Percentiles rank a stretch among this genome's conserved stretches.
Evolutionary conservation across 2,329 filamentous ascomycete genomes (phyloP).

Genomic region (Penicillium paneum): DNA sequence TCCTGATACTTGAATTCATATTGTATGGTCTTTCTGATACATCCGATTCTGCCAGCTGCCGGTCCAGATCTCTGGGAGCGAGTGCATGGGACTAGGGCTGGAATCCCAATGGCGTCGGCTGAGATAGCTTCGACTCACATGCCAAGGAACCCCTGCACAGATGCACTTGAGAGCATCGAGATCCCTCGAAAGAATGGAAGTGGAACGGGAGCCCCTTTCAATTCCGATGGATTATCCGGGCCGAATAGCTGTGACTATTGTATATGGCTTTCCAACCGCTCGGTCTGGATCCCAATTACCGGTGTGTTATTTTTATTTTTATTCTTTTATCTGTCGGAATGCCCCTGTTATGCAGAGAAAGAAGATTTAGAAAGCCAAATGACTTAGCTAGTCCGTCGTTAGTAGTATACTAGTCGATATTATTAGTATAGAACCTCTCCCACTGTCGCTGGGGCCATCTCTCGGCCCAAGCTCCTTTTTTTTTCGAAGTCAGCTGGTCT

Average conservation of each 20-base stretch:
- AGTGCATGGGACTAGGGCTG: constrained; percentile 12
- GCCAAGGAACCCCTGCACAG: constrained; percentile 21
- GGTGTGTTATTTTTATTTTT: not conserved
- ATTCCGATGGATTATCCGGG: constrained; percentile 2
- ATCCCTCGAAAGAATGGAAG: constrained; percentile 4
- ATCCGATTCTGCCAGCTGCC: not conserved
- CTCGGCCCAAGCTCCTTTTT: constrained; percentile 23
- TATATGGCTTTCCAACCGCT: not conserved
- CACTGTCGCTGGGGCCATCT: constrained; percentile 11
- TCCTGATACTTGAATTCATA: not conserved
- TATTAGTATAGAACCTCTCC: not conserved
- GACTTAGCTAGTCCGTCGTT: not conserved
- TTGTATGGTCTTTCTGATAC: not conserved
- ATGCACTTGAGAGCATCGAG: not conserved
- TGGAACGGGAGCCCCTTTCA: constrained; percentile 8
- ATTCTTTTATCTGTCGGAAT: not conserved
- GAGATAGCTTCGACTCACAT: constrained; percentile 20
- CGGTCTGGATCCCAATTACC: not conserved
- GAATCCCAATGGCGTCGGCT: constrained; percentile 22
- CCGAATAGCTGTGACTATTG: not conserved
- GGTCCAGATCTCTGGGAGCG: not conserved
- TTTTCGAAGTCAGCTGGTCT: constrained; percentile 24
- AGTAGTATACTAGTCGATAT: not conserved
- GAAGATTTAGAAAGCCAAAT: not conserved
- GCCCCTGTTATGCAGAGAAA: not conserved